phyloP scores from a whole-genome alignment of 306 rosid species.

The Cicer arietinum region DNA sequence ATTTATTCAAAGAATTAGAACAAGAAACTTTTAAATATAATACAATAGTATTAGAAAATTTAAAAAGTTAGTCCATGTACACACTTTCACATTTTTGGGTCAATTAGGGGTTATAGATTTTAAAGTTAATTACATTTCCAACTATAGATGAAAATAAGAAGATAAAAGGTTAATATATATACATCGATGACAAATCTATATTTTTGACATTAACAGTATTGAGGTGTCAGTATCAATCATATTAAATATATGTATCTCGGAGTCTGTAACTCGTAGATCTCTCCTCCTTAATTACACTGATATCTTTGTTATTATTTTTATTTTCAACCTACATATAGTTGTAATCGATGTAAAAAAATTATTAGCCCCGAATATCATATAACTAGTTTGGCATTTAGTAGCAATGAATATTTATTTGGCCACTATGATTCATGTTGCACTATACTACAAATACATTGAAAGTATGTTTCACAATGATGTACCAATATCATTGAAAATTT shows the following conservation, averaged over 20 bases:
- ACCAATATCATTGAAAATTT: constrained; percentile 35
- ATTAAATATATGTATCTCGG: background rate
- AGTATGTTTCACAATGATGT: constrained; percentile 21
- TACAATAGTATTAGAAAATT: too few relatives aligned
- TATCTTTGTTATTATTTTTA: background rate
- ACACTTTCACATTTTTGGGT: too few relatives aligned
- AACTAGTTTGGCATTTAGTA: background rate
- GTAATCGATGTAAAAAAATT: background rate
- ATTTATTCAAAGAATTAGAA: too few relatives aligned
- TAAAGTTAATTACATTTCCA: too few relatives aligned
- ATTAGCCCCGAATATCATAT: background rate
- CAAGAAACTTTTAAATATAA: too few relatives aligned
- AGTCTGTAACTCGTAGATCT: background rate
- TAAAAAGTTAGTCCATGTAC: too few relatives aligned
- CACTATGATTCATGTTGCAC: constrained; percentile 10
- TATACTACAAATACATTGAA: constrained; percentile 32
- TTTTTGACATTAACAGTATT: background rate
- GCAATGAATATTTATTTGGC: constrained; percentile 3
- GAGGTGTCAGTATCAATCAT: background rate
- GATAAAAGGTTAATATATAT: too few relatives aligned
- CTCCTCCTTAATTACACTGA: background rate
- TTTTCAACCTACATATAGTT: background rate
- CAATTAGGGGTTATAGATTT: too few relatives aligned
- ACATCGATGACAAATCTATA: too few relatives aligned
- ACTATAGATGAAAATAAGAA: too few relatives aligned